Evolutionary conservation across 768 basidiomycete genomes (phyloP).

Genomic region (Lactarius deliciosus): DNA sequence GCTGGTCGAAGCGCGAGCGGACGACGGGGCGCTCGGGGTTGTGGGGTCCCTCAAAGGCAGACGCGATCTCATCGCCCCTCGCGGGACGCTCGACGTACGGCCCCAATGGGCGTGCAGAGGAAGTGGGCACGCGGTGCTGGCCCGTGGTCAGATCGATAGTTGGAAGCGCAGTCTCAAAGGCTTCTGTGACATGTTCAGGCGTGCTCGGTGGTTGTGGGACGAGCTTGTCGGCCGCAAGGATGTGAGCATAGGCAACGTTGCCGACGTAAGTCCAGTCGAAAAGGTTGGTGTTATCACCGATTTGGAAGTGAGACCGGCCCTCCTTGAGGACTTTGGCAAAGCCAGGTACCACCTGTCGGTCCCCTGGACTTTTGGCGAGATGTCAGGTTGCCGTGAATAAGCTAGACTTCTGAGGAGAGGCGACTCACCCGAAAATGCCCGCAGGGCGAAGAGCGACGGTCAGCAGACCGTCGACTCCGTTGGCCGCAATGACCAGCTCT

Average conservation of each 20-base stretch:
- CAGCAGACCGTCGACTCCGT: slow-evolving; percentile 77
- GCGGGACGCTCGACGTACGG: slow-evolving; percentile 67
- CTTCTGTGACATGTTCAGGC: slow-evolving; percentile 35
- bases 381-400: neutral
- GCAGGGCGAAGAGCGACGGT: slow-evolving; percentile 91
- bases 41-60: slow-evolving; percentile 51
- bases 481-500: slow-evolving; percentile 77
- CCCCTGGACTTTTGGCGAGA: slow-evolving; percentile 68
- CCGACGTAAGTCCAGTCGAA: slow-evolving; percentile 97
- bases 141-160: slow-evolving; percentile 65
- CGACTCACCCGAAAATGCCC: slow-evolving; percentile 88
- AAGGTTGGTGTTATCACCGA: slow-evolving; percentile 90
- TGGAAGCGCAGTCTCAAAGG: slow-evolving; percentile 53
- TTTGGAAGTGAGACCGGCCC: slow-evolving; percentile 87
- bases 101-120: slow-evolving; percentile 76
- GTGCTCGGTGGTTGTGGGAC: slow-evolving; percentile 49
- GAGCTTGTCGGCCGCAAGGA: slow-evolving; percentile 91
- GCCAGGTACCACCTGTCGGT: slow-evolving; percentile 82
- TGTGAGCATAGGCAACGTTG: slow-evolving; percentile 91
- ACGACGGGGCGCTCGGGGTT: slow-evolving; percentile 53
- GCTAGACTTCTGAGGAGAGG: neutral
- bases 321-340: slow-evolving; percentile 75
- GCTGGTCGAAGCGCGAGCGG: slow-evolving; percentile 80
- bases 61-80: slow-evolving; percentile 56
- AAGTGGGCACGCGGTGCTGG: slow-evolving; percentile 70